Evolutionary conservation across 345 rosid species (phyloP).

Genomic region (Hibiscus syriacus): DNA sequence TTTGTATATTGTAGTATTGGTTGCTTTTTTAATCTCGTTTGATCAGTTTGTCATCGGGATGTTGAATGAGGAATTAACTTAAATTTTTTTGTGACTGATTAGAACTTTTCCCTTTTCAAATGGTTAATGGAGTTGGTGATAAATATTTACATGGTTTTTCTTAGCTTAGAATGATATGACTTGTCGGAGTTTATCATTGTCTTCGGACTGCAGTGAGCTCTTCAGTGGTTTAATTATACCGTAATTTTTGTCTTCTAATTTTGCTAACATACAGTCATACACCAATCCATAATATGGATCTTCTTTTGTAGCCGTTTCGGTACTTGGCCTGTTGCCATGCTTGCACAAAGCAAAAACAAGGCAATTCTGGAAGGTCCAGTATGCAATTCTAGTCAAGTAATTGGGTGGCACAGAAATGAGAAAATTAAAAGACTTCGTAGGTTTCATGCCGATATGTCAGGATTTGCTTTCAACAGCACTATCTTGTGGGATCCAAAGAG

Average conservation of each 20-base stretch:
- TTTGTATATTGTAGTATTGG: neutral
- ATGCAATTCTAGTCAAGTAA: slow-evolving; percentile 70
- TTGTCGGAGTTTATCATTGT: neutral
- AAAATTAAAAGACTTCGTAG: slow-evolving; percentile 75
- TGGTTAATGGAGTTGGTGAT: too few species aligned
- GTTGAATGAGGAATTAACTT: neutral
- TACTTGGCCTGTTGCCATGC: slow-evolving; percentile 96
- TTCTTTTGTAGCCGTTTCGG: slow-evolving; percentile 66
- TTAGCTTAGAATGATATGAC: neutral
- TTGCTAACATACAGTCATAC: neutral
- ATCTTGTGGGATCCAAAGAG: slow-evolving; percentile 87
- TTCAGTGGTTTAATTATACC: neutral
- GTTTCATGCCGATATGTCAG: slow-evolving; percentile 94
- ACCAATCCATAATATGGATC: slow-evolving; percentile 12
- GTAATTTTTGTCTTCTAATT: neutral
- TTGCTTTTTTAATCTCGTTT: neutral
- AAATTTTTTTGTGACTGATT: neutral
- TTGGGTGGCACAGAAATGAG: slow-evolving; percentile 97
- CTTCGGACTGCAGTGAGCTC: too few species aligned
- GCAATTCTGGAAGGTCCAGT: slow-evolving; percentile 87
- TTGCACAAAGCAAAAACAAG: slow-evolving; percentile 80
- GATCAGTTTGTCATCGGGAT: neutral
- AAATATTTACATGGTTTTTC: too few species aligned
- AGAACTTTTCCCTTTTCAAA: too few species aligned
- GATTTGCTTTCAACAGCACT: slow-evolving; percentile 92